phyloP scores from a whole-genome alignment of 2,329 filamentous ascomycete genomes.

The Cytospora paraplurivora region DNA sequence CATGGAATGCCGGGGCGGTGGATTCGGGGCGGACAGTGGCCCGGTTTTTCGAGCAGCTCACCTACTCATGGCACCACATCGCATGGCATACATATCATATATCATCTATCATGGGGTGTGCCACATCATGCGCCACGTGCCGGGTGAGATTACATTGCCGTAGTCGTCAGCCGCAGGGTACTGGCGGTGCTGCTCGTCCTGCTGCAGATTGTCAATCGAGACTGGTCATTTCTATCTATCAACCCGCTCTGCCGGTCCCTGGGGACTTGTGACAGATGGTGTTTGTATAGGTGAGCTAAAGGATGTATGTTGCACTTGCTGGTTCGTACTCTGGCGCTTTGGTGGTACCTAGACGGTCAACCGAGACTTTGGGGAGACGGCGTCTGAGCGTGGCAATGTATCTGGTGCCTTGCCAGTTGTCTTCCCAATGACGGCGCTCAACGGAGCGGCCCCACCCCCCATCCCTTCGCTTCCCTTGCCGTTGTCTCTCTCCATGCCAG shows the following conservation, averaged over 20 bases:
- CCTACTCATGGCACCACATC: background rate
- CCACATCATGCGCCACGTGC: background rate
- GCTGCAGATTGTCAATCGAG: background rate
- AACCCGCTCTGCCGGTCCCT: background rate
- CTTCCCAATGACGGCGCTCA: too few species aligned
- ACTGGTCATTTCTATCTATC: background rate
- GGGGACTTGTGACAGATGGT: background rate
- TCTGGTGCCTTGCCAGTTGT: too few species aligned
- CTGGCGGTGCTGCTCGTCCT: background rate
- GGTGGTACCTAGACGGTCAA: background rate
- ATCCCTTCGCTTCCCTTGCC: too few species aligned
- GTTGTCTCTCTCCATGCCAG: too few species aligned
- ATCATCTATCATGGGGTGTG: background rate
- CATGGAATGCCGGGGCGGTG: background rate
- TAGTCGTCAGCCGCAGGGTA: background rate
- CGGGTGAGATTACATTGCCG: background rate
- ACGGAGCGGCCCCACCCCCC: too few species aligned
- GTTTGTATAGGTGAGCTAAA: background rate
- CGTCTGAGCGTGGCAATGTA: too few species aligned
- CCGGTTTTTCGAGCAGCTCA: background rate
- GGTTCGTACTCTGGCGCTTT: background rate
- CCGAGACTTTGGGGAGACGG: background rate
- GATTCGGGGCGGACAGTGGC: background rate
- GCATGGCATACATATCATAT: background rate
- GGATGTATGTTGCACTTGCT: background rate